phyloP scores from a whole-genome alignment of 331 rosid genomes.

The Arachis monticola region DNA sequence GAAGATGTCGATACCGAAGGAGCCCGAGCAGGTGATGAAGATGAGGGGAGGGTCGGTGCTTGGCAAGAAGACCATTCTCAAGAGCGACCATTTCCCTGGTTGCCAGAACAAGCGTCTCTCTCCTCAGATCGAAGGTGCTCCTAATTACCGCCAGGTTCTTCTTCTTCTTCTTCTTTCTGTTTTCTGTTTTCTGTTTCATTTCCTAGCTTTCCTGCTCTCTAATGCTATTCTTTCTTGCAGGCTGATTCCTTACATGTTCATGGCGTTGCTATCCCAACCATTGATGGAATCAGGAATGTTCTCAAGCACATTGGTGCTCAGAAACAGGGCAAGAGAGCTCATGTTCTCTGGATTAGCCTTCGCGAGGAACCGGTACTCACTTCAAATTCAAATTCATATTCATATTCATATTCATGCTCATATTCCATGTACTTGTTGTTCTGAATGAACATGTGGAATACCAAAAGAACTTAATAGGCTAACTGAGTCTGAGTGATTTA shows the following conservation, averaged over 20 bases:
- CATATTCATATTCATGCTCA: too few relatives aligned
- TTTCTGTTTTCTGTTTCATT: background rate
- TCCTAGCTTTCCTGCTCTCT: background rate
- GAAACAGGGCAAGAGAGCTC: constrained; percentile 46
- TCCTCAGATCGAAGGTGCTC: constrained; percentile 95
- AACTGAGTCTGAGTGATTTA: background rate
- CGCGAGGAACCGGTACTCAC: constrained; percentile 84
- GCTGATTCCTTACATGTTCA: constrained; percentile 78
- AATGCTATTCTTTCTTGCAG: constrained; percentile 30
- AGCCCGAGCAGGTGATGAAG: constrained; percentile 84
- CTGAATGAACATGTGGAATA: background rate
- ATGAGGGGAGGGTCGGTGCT: constrained; percentile 78
- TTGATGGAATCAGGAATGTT: constrained; percentile 79
- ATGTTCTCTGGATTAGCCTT: constrained; percentile 86
- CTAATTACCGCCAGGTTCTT: constrained; percentile 85
- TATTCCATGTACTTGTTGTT: background rate
- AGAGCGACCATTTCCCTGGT: constrained; percentile 97
- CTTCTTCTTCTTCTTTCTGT: background rate
- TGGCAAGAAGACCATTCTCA: constrained; percentile 91
- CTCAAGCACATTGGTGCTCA: constrained; percentile 78
- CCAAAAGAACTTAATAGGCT: background rate
- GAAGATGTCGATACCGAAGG: constrained; percentile 67
- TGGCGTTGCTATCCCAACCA: constrained; percentile 92
- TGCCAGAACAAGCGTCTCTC: constrained; percentile 90
- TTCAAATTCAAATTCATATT: too few relatives aligned